These are phyloP conservation scores for Rubia yunnanensis DNA, from an alignment of 257 asterid genomes.

Conservation along the genomic window DNA sequence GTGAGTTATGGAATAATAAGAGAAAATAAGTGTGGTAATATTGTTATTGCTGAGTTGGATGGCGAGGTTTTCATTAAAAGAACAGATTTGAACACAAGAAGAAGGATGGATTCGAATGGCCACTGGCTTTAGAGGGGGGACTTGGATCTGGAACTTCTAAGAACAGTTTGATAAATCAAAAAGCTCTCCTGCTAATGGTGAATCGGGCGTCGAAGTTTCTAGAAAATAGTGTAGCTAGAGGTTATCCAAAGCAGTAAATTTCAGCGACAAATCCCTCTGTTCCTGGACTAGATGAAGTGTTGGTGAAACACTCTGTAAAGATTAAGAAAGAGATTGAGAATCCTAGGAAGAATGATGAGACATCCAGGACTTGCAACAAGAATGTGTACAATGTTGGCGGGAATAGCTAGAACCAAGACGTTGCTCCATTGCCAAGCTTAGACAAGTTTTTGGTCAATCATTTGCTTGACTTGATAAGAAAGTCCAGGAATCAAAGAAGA, in stretches of 20 bases:
- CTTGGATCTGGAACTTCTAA: too few relatives aligned
- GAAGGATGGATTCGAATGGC: too few relatives aligned
- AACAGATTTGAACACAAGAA: too few relatives aligned
- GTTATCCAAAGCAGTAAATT: conserved; percentile 18
- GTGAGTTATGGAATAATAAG: too few relatives aligned
- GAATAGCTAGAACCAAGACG: conserved; percentile 17
- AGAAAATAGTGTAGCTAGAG: conserved; percentile 30
- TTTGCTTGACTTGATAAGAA: conserved; percentile 65
- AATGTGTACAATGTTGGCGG: conserved; percentile 12
- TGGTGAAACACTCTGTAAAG: conserved; percentile 43
- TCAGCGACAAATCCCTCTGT: conserved; percentile 13
- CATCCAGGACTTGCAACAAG: conserved; percentile 16
- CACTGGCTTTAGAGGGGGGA: too few relatives aligned
- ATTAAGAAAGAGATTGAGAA: conserved; percentile 56
- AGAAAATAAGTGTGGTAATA: too few relatives aligned
- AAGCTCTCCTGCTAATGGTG: too few relatives aligned
- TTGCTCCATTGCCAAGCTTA: conserved; percentile 45
- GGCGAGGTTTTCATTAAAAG: too few relatives aligned
- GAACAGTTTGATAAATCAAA: too few relatives aligned
- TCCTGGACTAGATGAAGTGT: conserved; percentile 43
- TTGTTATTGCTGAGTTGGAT: too few relatives aligned
- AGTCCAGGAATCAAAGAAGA: conserved; percentile 58
- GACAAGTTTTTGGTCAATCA: conserved; percentile 64
- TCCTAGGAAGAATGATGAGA: conserved; percentile 20
- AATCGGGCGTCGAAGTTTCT: conserved; percentile 70